Base-by-base conservation (phyloP, 2,329 filamentous ascomycete genomes). In the Akanthomyces dipterigenus region DNA sequence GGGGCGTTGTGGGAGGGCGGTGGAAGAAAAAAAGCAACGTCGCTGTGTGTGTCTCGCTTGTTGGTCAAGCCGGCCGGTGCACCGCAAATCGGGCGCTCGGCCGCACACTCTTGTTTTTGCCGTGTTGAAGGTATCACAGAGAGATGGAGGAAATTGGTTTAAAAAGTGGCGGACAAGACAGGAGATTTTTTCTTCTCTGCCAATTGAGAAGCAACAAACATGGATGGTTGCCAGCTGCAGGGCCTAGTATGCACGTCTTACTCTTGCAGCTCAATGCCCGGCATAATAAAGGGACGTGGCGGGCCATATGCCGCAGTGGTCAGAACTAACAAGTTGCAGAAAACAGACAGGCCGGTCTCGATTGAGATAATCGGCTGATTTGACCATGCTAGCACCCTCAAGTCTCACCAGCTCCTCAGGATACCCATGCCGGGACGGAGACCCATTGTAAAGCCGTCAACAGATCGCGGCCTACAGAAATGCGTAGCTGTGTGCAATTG, bases 21-120 rank as follows among this genome's bases (percentile, higher is more conserved):
- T n/a, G 42, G 42, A 45, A 45, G 53, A 55, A 55, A 55, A 55
- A 55, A 55, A 34, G 40, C 22, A 55, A 55, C 45, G 14, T 28
- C 8, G 45, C 9, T 6, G 45, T 20, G 16, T 46, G 43, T 45
- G 42, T 24, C 42, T 45, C 3, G 42, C 42, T n/a, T 45, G n/a
- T 45, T 38, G 36, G 36, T 38, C 12, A 38, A 16, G 45, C 45
- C 6, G 45, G 45, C 14, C 45, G 18, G 45, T 48, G 22, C 45
- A 28, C 45, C 20, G 45, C 18, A 26, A 28, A 48, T 26, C 9
- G 31, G 31, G 31, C 8, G 31, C 31, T 34, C 40, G 40, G 18
- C 16, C 40, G n/a, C 26, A 18, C 7, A 4, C 28, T 20, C 6
- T 1, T 42, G 36, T 9, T 20, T 34, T 34, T 28, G 36, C n/a